Percentiles rank a stretch among this genome's conserved stretches.
These are phyloP conservation scores for Fusarium nelsonii DNA, from an alignment of 2,329 filamentous ascomycete species.

Conservation along the genomic window DNA sequence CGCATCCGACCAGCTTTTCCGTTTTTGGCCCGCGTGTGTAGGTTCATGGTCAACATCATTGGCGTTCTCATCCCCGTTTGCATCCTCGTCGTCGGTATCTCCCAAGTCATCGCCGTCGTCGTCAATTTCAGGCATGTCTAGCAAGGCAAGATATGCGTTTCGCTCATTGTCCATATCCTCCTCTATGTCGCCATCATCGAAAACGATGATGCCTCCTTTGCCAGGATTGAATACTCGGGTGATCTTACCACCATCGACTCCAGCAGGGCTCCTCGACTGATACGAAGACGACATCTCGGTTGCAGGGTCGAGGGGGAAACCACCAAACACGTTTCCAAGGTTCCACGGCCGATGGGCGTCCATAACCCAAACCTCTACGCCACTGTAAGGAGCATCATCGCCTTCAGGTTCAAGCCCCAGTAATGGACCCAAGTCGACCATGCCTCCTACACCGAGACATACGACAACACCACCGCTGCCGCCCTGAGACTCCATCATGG, in stretches of 20 bases:
- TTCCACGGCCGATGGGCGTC: constrained; percentile 96
- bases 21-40: constrained; percentile 71
- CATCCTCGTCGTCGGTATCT: constrained; percentile 68
- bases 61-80: constrained; percentile 53
- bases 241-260: constrained; percentile 80
- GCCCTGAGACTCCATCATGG: constrained; percentile 87
- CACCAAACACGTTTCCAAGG: constrained; percentile 90
- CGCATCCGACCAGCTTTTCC: constrained; percentile 82
- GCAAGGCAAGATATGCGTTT: constrained; percentile 85
- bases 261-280: constrained; percentile 67
- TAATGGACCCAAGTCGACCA: constrained; percentile 86
- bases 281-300: constrained; percentile 61
- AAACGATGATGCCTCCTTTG: constrained; percentile 89
- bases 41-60: constrained; percentile 52
- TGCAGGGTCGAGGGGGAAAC: constrained; percentile 68
- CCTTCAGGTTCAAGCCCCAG: constrained; percentile 76
- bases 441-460: constrained; percentile 91
- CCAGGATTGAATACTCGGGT: constrained; percentile 79
- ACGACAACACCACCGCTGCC: constrained; percentile 90
- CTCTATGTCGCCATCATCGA: constrained; percentile 95
- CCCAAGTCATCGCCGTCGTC: constrained; percentile 76
- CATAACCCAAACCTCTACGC: constrained; percentile 95
- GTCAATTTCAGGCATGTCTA: constrained; percentile 91
- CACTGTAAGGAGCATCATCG: constrained; percentile 76
- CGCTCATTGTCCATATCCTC: constrained; percentile 80